A percentile compares a stretch with the other conserved stretches of the same genome.
These are phyloP conservation scores for Coelastrella sp. DNA, from an alignment of 139 green algal species.

Conservation along the genomic window DNA sequence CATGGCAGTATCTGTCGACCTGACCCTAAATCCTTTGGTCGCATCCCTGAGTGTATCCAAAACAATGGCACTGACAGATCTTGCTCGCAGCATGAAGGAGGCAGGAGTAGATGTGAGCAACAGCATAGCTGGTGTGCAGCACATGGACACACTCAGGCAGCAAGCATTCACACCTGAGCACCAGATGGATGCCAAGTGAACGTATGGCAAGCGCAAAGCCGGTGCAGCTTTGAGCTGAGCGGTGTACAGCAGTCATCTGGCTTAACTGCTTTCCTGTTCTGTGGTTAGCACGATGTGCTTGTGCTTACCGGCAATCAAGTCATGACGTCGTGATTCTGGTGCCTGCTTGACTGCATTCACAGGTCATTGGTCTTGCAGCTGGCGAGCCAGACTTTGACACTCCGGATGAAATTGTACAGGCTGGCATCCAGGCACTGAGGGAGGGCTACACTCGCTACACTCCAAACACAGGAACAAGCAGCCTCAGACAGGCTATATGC, in stretches of 20 bases:
- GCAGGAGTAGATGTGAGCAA: conserved; percentile 78
- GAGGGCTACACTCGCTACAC: conserved; percentile 93
- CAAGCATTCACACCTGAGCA: no score
- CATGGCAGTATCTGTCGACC: conserved; percentile 61
- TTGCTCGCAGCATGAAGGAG: conserved; percentile 82
- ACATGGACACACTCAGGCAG: no score
- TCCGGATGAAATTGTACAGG: conserved; percentile 80
- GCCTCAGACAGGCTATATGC: conserved; percentile 86
- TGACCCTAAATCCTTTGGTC: conserved; percentile 83
- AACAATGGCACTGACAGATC: conserved; percentile 95
- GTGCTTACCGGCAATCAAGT: no score
- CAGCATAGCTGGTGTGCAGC: background rate
- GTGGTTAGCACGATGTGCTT: no score
- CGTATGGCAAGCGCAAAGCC: no score
- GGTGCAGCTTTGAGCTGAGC: no score
- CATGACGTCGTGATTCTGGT: no score
- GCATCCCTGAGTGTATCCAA: conserved; percentile 85
- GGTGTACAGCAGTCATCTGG: no score
- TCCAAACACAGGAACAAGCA: conserved; percentile 89
- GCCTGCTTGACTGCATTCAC: no score
- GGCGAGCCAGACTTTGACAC: conserved; percentile 99
- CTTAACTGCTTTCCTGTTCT: no score
- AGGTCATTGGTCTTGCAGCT: conserved; percentile 92
- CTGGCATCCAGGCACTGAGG: conserved; percentile 85
- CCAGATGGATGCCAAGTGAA: no score